Evolutionary conservation across 2,329 filamentous ascomycete genomes (phyloP).

Genomic region (Verticillium albo-atrum): DNA sequence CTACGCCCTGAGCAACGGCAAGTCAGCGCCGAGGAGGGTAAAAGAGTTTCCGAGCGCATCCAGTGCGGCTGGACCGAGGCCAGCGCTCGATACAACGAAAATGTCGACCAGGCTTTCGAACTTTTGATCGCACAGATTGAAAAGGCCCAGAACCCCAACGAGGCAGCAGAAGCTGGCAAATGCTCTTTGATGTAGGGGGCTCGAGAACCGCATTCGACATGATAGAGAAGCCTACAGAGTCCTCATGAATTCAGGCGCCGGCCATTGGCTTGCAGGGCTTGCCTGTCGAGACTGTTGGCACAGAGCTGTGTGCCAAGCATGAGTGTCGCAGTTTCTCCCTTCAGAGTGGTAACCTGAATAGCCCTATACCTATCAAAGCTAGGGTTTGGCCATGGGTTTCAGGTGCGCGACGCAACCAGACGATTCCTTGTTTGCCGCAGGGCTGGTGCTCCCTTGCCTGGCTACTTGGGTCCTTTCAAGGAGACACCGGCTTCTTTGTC

Average conservation of each 20-base stretch:
- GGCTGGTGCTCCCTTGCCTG: too few species aligned
- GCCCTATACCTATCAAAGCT: too few species aligned
- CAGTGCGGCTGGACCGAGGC: conserved; percentile 94
- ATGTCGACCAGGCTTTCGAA: conserved; percentile 89
- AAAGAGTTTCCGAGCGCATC: conserved; percentile 78
- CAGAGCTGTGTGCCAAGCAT: too few species aligned
- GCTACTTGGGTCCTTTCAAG: too few species aligned
- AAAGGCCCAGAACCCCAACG: conserved; percentile 84
- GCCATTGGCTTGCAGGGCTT: neutral
- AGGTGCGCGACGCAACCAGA: too few species aligned
- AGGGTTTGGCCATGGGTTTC: too few species aligned
- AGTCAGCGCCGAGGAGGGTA: conserved; percentile 80
- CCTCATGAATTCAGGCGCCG: neutral
- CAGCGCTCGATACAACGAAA: conserved; percentile 89
- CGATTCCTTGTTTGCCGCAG: too few species aligned
- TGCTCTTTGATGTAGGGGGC: conserved; percentile 76
- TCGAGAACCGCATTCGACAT: neutral
- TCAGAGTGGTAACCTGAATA: too few species aligned
- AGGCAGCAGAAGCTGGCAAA: conserved; percentile 75
- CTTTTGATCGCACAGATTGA: conserved; percentile 93
- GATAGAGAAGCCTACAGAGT: neutral
- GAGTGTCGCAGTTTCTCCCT: too few species aligned
- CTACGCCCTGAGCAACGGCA: conserved; percentile 89
- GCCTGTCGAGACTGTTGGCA: neutral
- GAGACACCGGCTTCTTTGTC: too few species aligned